Evolutionary conservation across 2,329 filamentous ascomycete species (phyloP).

Genomic region (Trichoderma koningii): DNA sequence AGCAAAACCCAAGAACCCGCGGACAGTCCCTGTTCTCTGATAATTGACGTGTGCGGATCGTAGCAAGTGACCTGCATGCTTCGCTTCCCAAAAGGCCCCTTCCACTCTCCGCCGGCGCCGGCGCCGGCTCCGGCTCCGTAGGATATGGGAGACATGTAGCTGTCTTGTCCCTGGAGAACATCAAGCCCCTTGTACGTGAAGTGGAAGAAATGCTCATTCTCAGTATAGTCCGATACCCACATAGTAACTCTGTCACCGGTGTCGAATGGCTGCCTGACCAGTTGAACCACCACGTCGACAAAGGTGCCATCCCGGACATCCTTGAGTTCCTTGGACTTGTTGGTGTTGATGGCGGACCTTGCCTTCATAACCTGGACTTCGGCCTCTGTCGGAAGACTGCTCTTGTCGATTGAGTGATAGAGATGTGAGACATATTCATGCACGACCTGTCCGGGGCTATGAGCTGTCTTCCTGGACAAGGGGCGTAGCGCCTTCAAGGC

Average conservation of each 20-base stretch:
- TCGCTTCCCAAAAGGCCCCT: constrained; percentile 71
- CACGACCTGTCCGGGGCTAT: constrained; percentile 35
- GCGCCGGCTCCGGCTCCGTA: constrained; percentile 30
- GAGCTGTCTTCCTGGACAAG: constrained; percentile 31
- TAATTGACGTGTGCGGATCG: constrained; percentile 64
- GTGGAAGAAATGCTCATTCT: constrained; percentile 64
- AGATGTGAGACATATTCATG: constrained; percentile 51
- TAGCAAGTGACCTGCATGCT: constrained; percentile 73
- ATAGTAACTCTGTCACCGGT: constrained; percentile 56
- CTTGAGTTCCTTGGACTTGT: constrained; percentile 66
- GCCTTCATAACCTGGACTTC: constrained; percentile 47
- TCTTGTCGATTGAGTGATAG: constrained; percentile 49
- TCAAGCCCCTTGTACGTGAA: constrained; percentile 41
- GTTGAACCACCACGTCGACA: constrained; percentile 70
- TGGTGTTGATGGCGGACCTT: constrained; percentile 47
- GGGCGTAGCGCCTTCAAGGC: constrained; percentile 39
- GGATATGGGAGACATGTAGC: constrained; percentile 49
- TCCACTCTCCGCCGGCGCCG: constrained; percentile 53
- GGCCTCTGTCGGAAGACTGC: constrained; percentile 44
- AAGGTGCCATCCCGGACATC: constrained; percentile 60
- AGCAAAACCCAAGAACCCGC: constrained; percentile 65
- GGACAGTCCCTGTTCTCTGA: constrained; percentile 55
- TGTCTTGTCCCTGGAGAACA: constrained; percentile 43
- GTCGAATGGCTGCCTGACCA: constrained; percentile 58
- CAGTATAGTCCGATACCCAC: constrained; percentile 82